Conservation (phyloP, 768 basidiomycete genomes). For the Psilocybe cyanescens region DNA sequence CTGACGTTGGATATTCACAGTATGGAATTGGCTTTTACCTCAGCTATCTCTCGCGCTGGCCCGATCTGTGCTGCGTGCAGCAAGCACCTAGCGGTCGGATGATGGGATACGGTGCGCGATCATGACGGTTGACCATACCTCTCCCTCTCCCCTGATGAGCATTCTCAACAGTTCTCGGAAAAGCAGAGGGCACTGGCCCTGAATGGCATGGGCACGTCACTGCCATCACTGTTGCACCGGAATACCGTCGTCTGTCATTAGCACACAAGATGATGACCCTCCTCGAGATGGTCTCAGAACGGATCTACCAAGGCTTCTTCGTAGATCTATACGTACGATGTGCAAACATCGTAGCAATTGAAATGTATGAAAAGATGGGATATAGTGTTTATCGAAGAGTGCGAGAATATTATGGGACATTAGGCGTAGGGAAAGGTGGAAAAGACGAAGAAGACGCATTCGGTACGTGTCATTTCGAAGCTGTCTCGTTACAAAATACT, state of each 20-base stretch:
- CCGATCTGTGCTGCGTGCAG: conserved; percentile 85
- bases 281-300: conserved; percentile 86
- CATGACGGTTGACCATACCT: conserved; percentile 1
- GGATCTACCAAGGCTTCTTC: conserved; percentile 82
- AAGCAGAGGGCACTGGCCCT: conserved; percentile 75
- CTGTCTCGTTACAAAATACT: neutral
- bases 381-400: conserved; percentile 94
- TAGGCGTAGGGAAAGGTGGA: conserved; percentile 78
- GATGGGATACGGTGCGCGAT: conserved; percentile 88
- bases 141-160: neutral
- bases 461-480: conserved; percentile 53
- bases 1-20: conserved; percentile 37
- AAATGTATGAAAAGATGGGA: conserved; percentile 91
- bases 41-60: conserved; percentile 88
- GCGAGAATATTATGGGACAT: conserved; percentile 83
- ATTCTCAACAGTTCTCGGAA: conserved; percentile 76
- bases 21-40: conserved; percentile 91
- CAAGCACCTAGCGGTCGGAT: conserved; percentile 80
- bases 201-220: conserved; percentile 98
- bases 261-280: conserved; percentile 86
- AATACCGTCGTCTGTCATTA: conserved; percentile 87
- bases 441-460: conserved; percentile 90
- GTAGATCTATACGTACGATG: conserved; percentile 97
- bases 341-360: conserved; percentile 81
- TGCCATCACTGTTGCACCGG: conserved; percentile 91